Evolutionary conservation across 495 filamentous ascomycete genomes (phyloP), one percentile per base, ranked within the genome.

Genomic region (Penicillium simplicissimum): DNA sequence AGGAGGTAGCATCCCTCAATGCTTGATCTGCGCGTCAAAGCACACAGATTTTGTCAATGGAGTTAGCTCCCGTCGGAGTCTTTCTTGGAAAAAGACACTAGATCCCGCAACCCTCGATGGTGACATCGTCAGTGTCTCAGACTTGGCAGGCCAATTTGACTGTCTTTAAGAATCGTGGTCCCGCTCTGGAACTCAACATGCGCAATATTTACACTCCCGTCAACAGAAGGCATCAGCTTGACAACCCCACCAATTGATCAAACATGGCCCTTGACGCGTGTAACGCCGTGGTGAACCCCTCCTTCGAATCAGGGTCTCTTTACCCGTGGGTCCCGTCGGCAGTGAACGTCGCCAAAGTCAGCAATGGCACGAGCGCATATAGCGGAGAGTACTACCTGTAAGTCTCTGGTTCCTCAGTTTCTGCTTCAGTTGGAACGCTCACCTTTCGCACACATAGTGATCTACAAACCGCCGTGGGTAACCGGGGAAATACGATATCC

Each of bases 341-440:
- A 14, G 59, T 64, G 7, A 59, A 68, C 35, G 63, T 71, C 3
- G 68, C 63, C 10, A 62, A 58, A 23, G 60, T 69, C 4, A 69
- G 43, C 56, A 71, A 59, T 53, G 64, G 56, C 1, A 58, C 61
- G 33, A 60, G 43, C 14, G 62, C 63, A 11, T 69, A 66, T 37
- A 55, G 53, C 21, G 71, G 71, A 25, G 42, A 71, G 3, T 69
- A 68, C 57, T 71, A 63, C 43, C 57, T 71, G 68, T 73, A 53
- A 55, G 62, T 49, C 9, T 4, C 23, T 19, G 15, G 0, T 49
- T 21, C n/a, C 19, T n/a, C 6, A 15, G 28, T 3, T 25, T 19
- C 23, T 33, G 1, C 14, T 21, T 15, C 15, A 6, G 17, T 13
- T 43, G 21, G 13, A 13, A 25, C 15, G 9, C 43, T 15, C 13